A percentile compares a stretch with the other conserved stretches of the same genome.
phyloP scores from a whole-genome alignment of 2,329 filamentous ascomycete species.

The Aspergillus pseudoglaucus region DNA sequence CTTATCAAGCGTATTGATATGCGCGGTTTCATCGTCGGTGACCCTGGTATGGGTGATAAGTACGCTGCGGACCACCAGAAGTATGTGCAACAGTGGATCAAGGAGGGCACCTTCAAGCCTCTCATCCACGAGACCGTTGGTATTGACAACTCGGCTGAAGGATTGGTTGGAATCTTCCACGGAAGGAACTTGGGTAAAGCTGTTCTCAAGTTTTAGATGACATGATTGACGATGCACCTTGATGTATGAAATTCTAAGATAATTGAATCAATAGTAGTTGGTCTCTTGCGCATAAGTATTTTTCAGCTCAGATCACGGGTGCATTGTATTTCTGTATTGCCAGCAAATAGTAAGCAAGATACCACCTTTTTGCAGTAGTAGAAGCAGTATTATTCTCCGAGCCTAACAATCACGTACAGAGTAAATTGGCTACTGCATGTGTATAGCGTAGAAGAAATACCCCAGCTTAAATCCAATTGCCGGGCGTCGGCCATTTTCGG shows the following conservation, averaged over 20 bases:
- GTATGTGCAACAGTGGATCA: constrained; percentile 68
- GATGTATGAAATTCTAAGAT: neutral
- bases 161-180: constrained; percentile 65
- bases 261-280: too few species aligned
- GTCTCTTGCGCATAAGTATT: too few species aligned
- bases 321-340: too few species aligned
- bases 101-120: constrained; percentile 67
- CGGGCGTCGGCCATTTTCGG: constrained; percentile 32
- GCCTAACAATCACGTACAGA: too few species aligned
- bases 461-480: neutral
- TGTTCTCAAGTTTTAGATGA: constrained; percentile 60
- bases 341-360: too few species aligned
- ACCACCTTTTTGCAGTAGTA: too few species aligned
- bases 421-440: neutral
- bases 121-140: constrained; percentile 64
- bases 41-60: constrained; percentile 59
- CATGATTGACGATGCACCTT: neutral
- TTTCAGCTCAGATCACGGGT: too few species aligned
- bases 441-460: neutral
- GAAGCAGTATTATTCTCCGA: too few species aligned
- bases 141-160: constrained; percentile 70
- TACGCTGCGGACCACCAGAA: constrained; percentile 67
- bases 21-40: constrained; percentile 68
- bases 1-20: constrained; percentile 62
- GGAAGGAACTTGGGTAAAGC: constrained; percentile 86